A percentile compares a stretch with the other conserved stretches of the same genome.
Evolutionary conservation across 2,329 filamentous ascomycete genomes (phyloP).

Genomic region (Aspergillus caelatus): DNA sequence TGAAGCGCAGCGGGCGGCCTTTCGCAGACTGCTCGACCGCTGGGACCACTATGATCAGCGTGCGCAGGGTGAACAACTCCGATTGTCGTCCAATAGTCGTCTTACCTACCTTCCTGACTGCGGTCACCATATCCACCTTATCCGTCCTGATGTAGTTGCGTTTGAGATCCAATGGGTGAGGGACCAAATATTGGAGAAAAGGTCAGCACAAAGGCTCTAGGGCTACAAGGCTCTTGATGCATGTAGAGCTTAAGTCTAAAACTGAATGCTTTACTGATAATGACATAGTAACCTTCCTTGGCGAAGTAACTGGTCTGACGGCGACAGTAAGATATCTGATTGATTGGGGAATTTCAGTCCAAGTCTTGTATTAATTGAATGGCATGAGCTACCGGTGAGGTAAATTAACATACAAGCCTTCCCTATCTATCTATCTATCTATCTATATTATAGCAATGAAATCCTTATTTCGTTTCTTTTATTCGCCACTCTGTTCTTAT

Average conservation of each 20-base stretch:
- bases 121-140: slow-evolving; percentile 43
- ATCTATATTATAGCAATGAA: background rate
- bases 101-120: slow-evolving; percentile 37
- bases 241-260: background rate
- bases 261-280: too few relatives aligned
- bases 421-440: too few relatives aligned
- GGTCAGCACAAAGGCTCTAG: background rate
- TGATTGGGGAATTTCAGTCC: background rate
- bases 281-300: too few relatives aligned
- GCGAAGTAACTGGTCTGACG: too few relatives aligned
- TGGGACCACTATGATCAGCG: slow-evolving; percentile 32
- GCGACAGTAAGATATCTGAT: background rate
- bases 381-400: background rate
- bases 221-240: background rate
- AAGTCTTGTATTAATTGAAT: background rate
- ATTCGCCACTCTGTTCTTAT: background rate
- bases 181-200: slow-evolving; percentile 9
- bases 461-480: background rate
- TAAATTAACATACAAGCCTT: background rate
- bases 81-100: slow-evolving; percentile 32
- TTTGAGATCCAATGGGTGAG: slow-evolving; percentile 41
- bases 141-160: slow-evolving; percentile 40
- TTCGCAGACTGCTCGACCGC: slow-evolving; percentile 32
- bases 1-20: slow-evolving; percentile 30
- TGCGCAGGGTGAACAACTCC: slow-evolving; percentile 37